Conservation (phyloP, 1,284 basidiomycete species). For the Trichosporon inkin region DNA sequence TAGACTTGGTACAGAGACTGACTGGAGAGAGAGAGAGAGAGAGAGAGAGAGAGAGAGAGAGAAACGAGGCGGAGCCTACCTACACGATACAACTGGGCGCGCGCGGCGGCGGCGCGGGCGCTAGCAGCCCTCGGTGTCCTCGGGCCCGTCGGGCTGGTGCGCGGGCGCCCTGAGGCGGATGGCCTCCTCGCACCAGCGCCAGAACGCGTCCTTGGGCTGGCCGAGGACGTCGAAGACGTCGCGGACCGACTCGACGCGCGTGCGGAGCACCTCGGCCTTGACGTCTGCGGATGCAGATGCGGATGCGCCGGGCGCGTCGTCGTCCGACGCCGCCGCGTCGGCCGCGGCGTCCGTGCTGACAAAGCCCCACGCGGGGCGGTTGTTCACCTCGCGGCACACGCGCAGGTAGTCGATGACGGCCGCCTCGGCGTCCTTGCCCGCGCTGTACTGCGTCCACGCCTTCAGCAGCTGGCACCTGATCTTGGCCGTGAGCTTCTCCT, state of each 20-base stretch:
- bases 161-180: constrained; percentile 17
- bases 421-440: constrained; percentile 27
- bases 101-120: no score
- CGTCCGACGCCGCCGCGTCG: background rate
- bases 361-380: constrained; percentile 16
- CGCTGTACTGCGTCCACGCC: constrained; percentile 24
- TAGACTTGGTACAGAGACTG: no score
- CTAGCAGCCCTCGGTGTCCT: constrained; percentile 11
- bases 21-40: no score
- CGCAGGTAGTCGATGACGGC: constrained; percentile 40
- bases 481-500: constrained; percentile 26
- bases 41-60: no score
- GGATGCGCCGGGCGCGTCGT: background rate
- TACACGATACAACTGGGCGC: no score
- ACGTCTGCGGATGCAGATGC: constrained; percentile 2
- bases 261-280: constrained; percentile 18
- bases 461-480: constrained; percentile 25
- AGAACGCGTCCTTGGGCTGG: constrained; percentile 28
- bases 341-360: background rate
- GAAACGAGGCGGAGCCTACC: no score
- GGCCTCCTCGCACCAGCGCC: constrained; percentile 37
- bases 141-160: constrained; percentile 2
- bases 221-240: constrained; percentile 32
- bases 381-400: constrained; percentile 24
- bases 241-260: constrained; percentile 33